These are phyloP conservation scores for Camellia japonica DNA, from an alignment of 148 eudicot species.

Conservation along the genomic window DNA sequence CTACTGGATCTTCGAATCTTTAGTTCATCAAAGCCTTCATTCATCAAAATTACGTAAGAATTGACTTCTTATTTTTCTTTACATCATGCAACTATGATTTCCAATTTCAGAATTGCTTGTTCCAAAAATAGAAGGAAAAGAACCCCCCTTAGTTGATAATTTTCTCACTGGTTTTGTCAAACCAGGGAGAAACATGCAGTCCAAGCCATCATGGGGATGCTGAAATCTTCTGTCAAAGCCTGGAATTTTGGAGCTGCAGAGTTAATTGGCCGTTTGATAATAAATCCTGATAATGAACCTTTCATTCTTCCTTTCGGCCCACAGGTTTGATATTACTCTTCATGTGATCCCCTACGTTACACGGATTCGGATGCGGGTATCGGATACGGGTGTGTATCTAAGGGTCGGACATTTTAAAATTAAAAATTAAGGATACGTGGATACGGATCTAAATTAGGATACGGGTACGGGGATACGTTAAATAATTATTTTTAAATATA, in stretches of 20 bases:
- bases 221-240: slow-evolving; percentile 70
- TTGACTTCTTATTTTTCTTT: not conserved
- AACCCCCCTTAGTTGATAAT: not conserved
- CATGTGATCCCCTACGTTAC: not conserved
- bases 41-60: slow-evolving; percentile 78
- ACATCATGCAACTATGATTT: not conserved
- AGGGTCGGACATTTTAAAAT: too few species aligned
- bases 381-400: too few species aligned
- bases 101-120: not conserved
- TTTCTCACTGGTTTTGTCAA: not conserved
- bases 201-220: slow-evolving; percentile 78
- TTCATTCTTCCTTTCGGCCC: slow-evolving; percentile 82
- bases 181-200: slow-evolving; percentile 84
- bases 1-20: slow-evolving; percentile 84
- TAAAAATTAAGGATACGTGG: too few species aligned
- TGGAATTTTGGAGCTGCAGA: slow-evolving; percentile 99
- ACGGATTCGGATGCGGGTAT: too few species aligned
- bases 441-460: too few species aligned
- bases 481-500: too few species aligned
- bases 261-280: slow-evolving; percentile 76
- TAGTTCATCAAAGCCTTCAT: slow-evolving; percentile 93
- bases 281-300: slow-evolving; percentile 92
- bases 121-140: not conserved
- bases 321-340: slow-evolving; percentile 48
- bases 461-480: too few species aligned